phyloP scores from a whole-genome alignment of 305 asterid species.

The Euphrasia arctica region DNA sequence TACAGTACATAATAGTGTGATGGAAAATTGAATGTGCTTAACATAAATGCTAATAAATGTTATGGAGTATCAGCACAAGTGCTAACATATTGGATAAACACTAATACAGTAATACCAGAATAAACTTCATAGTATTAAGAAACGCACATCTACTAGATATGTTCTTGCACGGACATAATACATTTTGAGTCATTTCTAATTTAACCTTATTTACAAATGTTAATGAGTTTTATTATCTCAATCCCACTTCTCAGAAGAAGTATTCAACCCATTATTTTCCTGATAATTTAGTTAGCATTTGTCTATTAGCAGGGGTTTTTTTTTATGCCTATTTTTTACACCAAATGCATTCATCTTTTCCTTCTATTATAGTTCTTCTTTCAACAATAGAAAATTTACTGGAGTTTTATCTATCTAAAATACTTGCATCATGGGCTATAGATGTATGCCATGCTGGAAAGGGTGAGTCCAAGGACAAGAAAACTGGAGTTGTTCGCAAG shows the following conservation, averaged over 20 bases:
- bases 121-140: background rate
- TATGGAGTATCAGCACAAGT: too few relatives aligned
- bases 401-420: conserved; percentile 24
- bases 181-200: background rate
- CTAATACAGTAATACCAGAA: background rate
- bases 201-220: background rate
- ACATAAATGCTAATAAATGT: background rate
- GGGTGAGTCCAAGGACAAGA: conserved; percentile 95
- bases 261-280: background rate
- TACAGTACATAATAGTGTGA: background rate
- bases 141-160: background rate
- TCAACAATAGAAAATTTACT: conserved; percentile 1
- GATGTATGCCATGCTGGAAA: conserved; percentile 97
- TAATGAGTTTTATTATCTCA: conserved; percentile 8
- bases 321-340: background rate
- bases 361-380: background rate
- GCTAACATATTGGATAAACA: background rate
- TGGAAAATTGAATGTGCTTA: background rate
- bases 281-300: too few relatives aligned
- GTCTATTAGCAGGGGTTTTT: background rate
- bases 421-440: conserved; percentile 28
- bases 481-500: conserved; percentile 98
- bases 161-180: background rate
- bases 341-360: background rate
- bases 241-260: background rate